Evolutionary conservation across 805 yeast genomes (phyloP), one percentile per base, ranked within the genome.

Genomic region (Saccharomycopsis fibuligera): DNA sequence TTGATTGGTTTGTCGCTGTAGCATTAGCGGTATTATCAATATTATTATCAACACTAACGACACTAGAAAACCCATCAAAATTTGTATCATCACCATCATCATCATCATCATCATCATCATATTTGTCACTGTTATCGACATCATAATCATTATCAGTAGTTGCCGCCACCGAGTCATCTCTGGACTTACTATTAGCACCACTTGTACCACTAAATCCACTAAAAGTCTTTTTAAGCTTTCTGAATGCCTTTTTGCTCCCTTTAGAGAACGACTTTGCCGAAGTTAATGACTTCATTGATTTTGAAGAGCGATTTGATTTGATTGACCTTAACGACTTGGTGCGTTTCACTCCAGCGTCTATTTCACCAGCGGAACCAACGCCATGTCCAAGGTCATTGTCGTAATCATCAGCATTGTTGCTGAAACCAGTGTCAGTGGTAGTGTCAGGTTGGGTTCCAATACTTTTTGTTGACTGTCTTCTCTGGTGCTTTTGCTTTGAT

Each of bases 201-300:
- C n/a, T n/a, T n/a, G n/a, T n/a, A n/a, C n/a, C n/a, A n/a, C n/a
- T n/a, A n/a, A n/a, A n/a, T 30, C 27, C 25, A 41, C 36, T 30
- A 29, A 50, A 50, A 3, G 54, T 36, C 22, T 47, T 48, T 22
- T 45, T 52, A 14, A 52, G 23, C 41, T 52, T 52, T 4, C 29
- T 44, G 17, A 52, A 35, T 8, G 55, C 49, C 16, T 25, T 31
- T 25, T 48, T 45, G 12, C 50, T 33, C 17, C 44, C 8, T 17
- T 45, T 45, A 3, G 44, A 30, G 8, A 49, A 5, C 12, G 45
- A 40, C 16, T 44, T 44, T 5, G 49, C 39, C 14, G 45, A 38
- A 4, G 37, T 10, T 10, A 22, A n/a, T 8, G 44, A 36, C 33
- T 46, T 40, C 22, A 37, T 33, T 3, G 52, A 48, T 33, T 40